A percentile compares a stretch with the other conserved stretches of the same genome.
Conservation (phyloP, 306 rosid species). For the Cicer bijugum region DNA sequence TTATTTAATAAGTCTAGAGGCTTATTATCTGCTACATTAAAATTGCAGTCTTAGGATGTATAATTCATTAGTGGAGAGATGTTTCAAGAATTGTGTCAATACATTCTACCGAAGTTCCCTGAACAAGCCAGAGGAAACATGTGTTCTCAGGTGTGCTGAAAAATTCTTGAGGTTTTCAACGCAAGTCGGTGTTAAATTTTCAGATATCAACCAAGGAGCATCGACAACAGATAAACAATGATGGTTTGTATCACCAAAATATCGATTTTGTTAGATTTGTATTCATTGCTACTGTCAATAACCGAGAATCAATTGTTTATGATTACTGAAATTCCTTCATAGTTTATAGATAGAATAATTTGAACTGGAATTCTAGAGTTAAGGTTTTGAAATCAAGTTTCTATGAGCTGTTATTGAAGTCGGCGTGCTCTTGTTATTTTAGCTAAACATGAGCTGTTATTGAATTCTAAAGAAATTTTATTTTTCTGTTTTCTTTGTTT, state of each 20-base stretch:
- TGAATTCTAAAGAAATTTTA: constrained; percentile 2
- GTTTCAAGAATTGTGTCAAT: constrained; percentile 53
- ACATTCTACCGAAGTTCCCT: constrained; percentile 49
- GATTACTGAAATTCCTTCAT: constrained; percentile 34
- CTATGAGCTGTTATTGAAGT: constrained; percentile 20
- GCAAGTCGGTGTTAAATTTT: constrained; percentile 44
- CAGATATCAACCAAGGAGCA: constrained; percentile 48
- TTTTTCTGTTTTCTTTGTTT: not conserved
- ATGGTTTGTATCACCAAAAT: constrained; percentile 11
- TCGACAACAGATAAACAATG: constrained; percentile 30
- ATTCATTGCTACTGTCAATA: constrained; percentile 24
- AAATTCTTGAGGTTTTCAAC: constrained; percentile 53
- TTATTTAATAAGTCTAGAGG: constrained; percentile 16
- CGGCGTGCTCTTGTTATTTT: not conserved
- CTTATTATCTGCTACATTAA: constrained; percentile 27
- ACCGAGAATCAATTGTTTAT: constrained; percentile 31
- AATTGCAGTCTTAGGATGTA: constrained; percentile 57
- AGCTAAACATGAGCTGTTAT: not conserved
- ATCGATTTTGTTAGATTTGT: constrained; percentile 14
- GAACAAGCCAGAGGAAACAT: constrained; percentile 55
- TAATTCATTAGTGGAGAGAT: constrained; percentile 53
- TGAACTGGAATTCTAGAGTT: constrained; percentile 18
- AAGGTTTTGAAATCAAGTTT: constrained; percentile 20
- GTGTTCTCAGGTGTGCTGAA: constrained; percentile 54
- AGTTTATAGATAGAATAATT: constrained; percentile 30